These are phyloP conservation scores for Dendrothele bispora DNA, from an alignment of 768 basidiomycete genomes.

Conservation along the genomic window DNA sequence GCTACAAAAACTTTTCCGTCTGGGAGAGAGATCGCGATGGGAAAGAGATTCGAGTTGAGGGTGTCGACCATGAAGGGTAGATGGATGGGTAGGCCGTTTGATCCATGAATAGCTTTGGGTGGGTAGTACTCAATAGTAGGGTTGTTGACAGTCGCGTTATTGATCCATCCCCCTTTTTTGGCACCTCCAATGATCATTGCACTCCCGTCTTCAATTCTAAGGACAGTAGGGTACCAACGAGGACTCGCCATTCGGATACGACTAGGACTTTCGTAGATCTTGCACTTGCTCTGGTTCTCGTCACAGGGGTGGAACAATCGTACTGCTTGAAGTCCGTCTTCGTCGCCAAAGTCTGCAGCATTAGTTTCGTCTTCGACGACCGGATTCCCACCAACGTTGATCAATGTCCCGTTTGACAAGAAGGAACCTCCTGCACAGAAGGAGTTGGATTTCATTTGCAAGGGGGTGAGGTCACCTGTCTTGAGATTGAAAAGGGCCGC, in stretches of 20 bases:
- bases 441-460: constrained; percentile 74
- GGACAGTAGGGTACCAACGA: constrained; percentile 78
- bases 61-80: constrained; percentile 67
- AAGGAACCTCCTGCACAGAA: constrained; percentile 87
- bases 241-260: constrained; percentile 72
- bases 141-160: constrained; percentile 78
- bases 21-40: constrained; percentile 71
- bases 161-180: constrained; percentile 83
- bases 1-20: constrained; percentile 73
- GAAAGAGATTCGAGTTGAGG: constrained; percentile 81
- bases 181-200: constrained; percentile 84
- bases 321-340: constrained; percentile 71
- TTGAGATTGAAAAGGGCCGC: constrained; percentile 70
- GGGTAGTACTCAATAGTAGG: constrained; percentile 84
- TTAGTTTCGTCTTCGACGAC: constrained; percentile 64
- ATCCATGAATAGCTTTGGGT: constrained; percentile 69
- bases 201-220: constrained; percentile 75
- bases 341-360: constrained; percentile 73
- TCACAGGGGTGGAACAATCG: constrained; percentile 72
- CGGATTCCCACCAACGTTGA: constrained; percentile 83
- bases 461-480: constrained; percentile 59
- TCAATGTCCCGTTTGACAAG: constrained; percentile 70
- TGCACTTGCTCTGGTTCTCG: constrained; percentile 48
- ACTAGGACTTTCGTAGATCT: constrained; percentile 63
- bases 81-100: constrained; percentile 65